phyloP scores from a whole-genome alignment of 2,329 filamentous ascomycete species.

The Cladophialophora chaetospira region DNA sequence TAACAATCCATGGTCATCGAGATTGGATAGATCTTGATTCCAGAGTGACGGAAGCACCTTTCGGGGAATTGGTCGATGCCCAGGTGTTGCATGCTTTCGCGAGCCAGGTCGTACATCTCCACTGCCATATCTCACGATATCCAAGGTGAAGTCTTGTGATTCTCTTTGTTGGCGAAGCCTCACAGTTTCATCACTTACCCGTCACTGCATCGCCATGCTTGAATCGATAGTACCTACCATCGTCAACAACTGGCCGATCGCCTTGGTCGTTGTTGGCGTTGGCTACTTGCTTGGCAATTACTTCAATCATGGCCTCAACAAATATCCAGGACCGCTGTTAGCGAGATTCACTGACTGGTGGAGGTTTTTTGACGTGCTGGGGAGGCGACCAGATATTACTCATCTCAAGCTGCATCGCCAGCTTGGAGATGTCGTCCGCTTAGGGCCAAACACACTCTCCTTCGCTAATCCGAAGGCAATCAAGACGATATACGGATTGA shows the following conservation, averaged over 20 bases:
- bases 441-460: constrained; percentile 73
- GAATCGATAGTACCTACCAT: constrained; percentile 27
- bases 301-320: constrained; percentile 34
- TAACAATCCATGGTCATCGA: constrained; percentile 1
- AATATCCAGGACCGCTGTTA: constrained; percentile 70
- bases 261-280: constrained; percentile 20
- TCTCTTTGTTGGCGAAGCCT: neutral
- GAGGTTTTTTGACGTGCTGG: constrained; percentile 70
- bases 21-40: constrained; percentile 19
- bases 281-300: constrained; percentile 30
- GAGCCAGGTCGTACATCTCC: neutral
- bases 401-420: constrained; percentile 69
- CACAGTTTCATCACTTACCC: neutral
- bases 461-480: constrained; percentile 74
- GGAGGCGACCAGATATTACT: constrained; percentile 66
- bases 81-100: neutral
- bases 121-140: neutral
- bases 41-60: constrained; percentile 3
- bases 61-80: constrained; percentile 2
- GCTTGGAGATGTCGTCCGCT: constrained; percentile 71
- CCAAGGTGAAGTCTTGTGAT: neutral
- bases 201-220: constrained; percentile 20
- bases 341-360: constrained; percentile 73
- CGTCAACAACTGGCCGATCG: constrained; percentile 26
- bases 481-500: constrained; percentile 76